These are phyloP conservation scores for Neophaeococcomyces aloes DNA, from an alignment of 2,329 filamentous ascomycete species.

Conservation along the genomic window DNA sequence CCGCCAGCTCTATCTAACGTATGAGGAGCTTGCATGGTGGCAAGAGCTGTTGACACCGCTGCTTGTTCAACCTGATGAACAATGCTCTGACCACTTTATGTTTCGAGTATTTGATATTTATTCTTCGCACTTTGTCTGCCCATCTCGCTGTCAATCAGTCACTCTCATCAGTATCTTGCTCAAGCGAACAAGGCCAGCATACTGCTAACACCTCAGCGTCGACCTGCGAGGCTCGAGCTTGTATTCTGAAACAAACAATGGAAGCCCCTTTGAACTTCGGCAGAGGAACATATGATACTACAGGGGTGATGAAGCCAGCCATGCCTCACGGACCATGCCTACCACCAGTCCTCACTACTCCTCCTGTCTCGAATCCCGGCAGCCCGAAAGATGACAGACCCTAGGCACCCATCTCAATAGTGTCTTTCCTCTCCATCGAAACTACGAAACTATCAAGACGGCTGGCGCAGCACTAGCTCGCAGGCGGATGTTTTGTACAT, in stretches of 20 bases:
- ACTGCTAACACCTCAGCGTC: background rate
- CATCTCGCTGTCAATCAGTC: background rate
- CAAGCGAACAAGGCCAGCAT: background rate
- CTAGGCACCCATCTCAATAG: background rate
- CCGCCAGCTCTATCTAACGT: constrained; percentile 1
- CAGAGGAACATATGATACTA: constrained; percentile 21
- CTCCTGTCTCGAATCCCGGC: constrained; percentile 2
- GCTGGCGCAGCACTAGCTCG: no score
- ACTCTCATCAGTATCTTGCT: background rate
- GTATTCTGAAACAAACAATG: constrained; percentile 10
- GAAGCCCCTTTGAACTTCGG: constrained; percentile 17
- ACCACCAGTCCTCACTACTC: constrained; percentile 11
- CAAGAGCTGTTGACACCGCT: constrained; percentile 6
- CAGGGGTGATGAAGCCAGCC: constrained; percentile 20
- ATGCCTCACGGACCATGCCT: constrained; percentile 12
- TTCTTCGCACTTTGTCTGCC: background rate
- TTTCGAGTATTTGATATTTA: constrained; percentile 2
- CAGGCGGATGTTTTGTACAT: no score
- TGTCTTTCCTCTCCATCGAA: background rate
- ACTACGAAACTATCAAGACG: no score
- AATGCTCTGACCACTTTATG: background rate
- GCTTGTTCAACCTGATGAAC: background rate
- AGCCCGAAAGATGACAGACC: background rate
- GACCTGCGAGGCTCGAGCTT: background rate
- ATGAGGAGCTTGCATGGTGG: constrained; percentile 4